Conservation (phyloP, 352 stramenopile species). For the Blastocystis sp. region DNA sequence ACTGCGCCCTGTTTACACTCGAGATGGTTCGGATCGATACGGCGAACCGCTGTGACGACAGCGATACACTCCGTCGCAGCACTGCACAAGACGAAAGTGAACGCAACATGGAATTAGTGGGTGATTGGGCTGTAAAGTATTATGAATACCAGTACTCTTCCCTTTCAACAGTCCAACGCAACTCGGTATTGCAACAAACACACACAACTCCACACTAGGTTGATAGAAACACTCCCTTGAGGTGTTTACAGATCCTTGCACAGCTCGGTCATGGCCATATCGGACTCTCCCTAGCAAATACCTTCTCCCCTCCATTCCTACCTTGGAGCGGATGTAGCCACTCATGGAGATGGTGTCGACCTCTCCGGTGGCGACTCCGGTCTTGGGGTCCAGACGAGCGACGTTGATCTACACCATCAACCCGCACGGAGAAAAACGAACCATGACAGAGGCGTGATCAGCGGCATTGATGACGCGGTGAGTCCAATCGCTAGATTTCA, state of each 20-base stretch:
- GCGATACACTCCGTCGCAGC: background rate
- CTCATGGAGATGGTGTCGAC: slow-evolving; percentile 41
- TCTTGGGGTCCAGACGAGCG: slow-evolving; percentile 41
- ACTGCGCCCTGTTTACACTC: background rate
- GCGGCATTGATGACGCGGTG: slow-evolving; percentile 37
- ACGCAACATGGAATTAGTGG: background rate
- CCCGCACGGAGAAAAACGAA: background rate
- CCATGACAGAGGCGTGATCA: slow-evolving; percentile 51
- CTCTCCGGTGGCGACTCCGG: slow-evolving; percentile 39
- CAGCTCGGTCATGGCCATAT: slow-evolving; percentile 9
- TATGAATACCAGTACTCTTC: background rate
- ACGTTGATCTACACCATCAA: slow-evolving; percentile 40
- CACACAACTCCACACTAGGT: background rate
- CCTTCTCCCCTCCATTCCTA: background rate
- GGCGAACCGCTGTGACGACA: background rate
- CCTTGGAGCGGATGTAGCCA: slow-evolving; percentile 44
- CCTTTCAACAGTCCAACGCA: background rate
- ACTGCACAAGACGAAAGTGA: background rate
- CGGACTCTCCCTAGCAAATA: slow-evolving; percentile 27
- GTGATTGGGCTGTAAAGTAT: no score
- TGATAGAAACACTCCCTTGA: background rate
- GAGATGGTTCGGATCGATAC: background rate
- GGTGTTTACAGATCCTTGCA: slow-evolving; percentile 12
- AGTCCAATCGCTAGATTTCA: slow-evolving; percentile 37
- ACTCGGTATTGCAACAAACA: background rate